phyloP scores from a whole-genome alignment of 2,329 filamentous ascomycete species.

The Leptographium radiaticola region DNA sequence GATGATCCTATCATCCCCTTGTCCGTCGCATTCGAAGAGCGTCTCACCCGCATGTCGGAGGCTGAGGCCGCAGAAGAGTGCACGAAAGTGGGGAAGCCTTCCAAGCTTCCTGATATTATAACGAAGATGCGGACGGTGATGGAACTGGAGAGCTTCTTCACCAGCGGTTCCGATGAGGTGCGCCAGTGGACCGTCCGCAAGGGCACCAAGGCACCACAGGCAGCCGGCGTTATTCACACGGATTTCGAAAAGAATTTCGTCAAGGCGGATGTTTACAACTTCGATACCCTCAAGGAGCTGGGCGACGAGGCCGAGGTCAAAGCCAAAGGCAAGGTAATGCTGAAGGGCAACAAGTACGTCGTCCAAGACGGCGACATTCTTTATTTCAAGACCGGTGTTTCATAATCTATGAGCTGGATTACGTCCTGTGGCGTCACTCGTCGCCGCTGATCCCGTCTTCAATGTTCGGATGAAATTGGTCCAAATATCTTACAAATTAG shows the following conservation, averaged over 20 bases:
- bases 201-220: slow-evolving; percentile 93
- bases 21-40: slow-evolving; percentile 86
- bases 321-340: slow-evolving; percentile 92
- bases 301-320: slow-evolving; percentile 78
- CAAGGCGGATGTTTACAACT: slow-evolving; percentile 92
- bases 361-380: slow-evolving; percentile 72
- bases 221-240: slow-evolving; percentile 93
- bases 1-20: slow-evolving; percentile 89
- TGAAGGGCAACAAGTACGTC: slow-evolving; percentile 96
- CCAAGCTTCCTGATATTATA: slow-evolving; percentile 82
- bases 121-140: slow-evolving; percentile 85
- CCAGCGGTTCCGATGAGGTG: slow-evolving; percentile 87
- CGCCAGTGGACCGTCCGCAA: slow-evolving; percentile 96
- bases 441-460: no score
- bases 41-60: slow-evolving; percentile 69
- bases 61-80: slow-evolving; percentile 70
- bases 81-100: slow-evolving; percentile 78
- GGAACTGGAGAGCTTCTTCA: slow-evolving; percentile 93
- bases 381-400: slow-evolving; percentile 77
- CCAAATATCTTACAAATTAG: background rate
- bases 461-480: background rate
- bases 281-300: slow-evolving; percentile 62
- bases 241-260: slow-evolving; percentile 99
- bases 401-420: background rate
- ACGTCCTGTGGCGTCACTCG: background rate